Evolutionary conservation across 768 basidiomycete species (phyloP), one percentile per base, ranked within the genome.

Genomic region (Pleurotus tuoliensis): DNA sequence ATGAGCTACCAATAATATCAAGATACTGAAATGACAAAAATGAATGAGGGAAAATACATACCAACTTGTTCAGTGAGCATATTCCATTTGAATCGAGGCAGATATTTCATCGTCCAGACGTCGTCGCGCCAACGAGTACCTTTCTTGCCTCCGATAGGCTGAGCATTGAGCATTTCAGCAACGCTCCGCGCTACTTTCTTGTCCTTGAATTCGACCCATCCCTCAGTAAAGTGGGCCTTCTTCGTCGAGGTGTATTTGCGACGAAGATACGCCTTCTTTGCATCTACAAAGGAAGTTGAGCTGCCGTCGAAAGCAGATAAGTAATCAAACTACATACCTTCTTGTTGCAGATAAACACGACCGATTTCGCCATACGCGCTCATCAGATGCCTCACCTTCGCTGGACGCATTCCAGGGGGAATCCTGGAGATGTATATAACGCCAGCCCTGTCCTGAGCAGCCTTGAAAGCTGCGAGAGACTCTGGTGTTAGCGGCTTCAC

Each of bases 101-200:
- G 75, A 69, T 99, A 99, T 68, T 96, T 96, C 94, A 98, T 96
- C 56, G 97, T 98, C 97, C 97, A 99, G 6, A 99, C 86, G 62
- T 99, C 97, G 66, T 98, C 96, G 67, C 92, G 79, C 92, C 93
- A 98, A 57, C 92, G 78, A 2, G 84, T 81, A 4, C 89, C 88
- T 68, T 93, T 94, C 76, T 93, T 95, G 2, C 93, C 94, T 25
- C 96, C 97, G 58, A 99, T 94, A 1, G 93, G 82, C 64, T 94
- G 87, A 1, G 95, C 97, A 67, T 99, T 99, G 61, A 99, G 76
- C 92, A 98, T 93, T 56, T 84, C 92, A 6, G 96, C 96, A 7
- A 95, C 88, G 39, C 84, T 86, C 16, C 94, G 83, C 0, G 94
- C 97, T 44, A 98, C 77, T 47, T 83, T 86, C 72, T 98, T 98